Conservation (phyloP, 148 eudicot genomes). For the Camellia sinensis region DNA sequence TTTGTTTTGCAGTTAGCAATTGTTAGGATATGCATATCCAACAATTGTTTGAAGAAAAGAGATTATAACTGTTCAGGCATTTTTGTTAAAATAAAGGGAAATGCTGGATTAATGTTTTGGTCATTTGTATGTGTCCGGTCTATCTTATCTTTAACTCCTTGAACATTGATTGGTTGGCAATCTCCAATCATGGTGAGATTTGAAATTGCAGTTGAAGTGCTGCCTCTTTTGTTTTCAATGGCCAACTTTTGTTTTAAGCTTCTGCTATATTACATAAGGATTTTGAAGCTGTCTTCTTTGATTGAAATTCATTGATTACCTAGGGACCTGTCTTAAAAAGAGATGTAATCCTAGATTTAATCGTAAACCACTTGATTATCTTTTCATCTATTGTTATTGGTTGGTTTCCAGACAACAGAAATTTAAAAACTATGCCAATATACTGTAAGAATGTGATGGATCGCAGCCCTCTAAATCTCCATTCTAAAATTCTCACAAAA, state of each 20-base stretch:
- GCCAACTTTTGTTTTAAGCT: not conserved
- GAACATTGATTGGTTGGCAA: not conserved
- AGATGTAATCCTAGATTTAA: too few relatives aligned
- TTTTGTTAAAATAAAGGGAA: not conserved
- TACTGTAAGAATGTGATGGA: too few relatives aligned
- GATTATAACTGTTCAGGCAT: not conserved
- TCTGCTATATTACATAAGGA: not conserved
- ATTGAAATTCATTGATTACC: too few relatives aligned
- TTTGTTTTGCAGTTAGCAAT: not conserved
- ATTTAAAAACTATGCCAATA: too few relatives aligned
- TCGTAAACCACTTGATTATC: too few relatives aligned
- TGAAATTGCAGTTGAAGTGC: too few relatives aligned
- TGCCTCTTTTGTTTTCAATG: not conserved
- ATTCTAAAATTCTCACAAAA: too few relatives aligned
- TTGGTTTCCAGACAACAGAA: too few relatives aligned
- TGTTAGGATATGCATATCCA: not conserved
- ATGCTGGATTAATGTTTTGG: not conserved
- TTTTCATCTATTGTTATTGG: too few relatives aligned
- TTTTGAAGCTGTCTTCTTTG: not conserved
- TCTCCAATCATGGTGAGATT: not conserved
- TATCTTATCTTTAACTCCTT: not conserved
- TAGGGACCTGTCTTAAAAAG: too few relatives aligned
- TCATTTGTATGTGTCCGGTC: not conserved
- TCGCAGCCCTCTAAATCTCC: too few relatives aligned
- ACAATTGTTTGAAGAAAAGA: constrained; percentile 1